A percentile compares a stretch with the other conserved stretches of the same genome.
phyloP scores from a whole-genome alignment of 1,284 basidiomycete genomes.

The Singerocomus inundabilis region DNA sequence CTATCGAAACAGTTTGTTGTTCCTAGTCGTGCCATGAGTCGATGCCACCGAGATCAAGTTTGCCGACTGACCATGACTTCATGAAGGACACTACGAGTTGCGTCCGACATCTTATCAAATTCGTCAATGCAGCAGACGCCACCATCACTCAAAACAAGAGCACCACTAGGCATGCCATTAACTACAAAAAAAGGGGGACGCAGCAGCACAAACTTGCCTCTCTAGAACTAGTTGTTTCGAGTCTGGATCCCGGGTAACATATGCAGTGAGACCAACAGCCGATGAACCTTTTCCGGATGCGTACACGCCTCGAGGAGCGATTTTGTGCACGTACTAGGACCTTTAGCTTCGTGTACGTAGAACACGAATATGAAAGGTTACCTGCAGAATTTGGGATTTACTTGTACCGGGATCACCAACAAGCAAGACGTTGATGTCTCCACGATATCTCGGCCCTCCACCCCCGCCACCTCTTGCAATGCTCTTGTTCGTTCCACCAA shows the following conservation, averaged over 20 bases:
- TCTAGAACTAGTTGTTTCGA: constrained; percentile 97
- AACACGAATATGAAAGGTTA: constrained; percentile 34
- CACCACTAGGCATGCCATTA: constrained; percentile 60
- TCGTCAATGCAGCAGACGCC: constrained; percentile 99
- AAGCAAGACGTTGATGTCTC: constrained; percentile 96
- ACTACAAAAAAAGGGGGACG: background rate
- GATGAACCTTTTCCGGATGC: constrained; percentile 98
- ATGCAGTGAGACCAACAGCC: constrained; percentile 96
- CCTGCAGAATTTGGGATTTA: constrained; percentile 93
- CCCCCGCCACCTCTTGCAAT: constrained; percentile 91
- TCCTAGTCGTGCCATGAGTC: constrained; percentile 48
- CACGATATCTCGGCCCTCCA: constrained; percentile 93
- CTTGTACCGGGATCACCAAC: constrained; percentile 98
- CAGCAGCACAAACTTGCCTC: constrained; percentile 50
- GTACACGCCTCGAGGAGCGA: constrained; percentile 95
- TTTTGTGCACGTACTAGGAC: constrained; percentile 93
- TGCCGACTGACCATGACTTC: constrained; percentile 88
- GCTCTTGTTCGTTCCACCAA: constrained; percentile 97
- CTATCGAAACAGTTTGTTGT: constrained; percentile 99
- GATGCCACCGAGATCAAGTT: background rate
- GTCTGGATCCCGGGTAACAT: constrained; percentile 97
- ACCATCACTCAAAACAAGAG: constrained; percentile 94
- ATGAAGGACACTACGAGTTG: constrained; percentile 93
- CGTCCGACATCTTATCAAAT: no score
- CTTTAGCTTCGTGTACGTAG: constrained; percentile 2